Evolutionary conservation across 768 basidiomycete genomes (phyloP).

Genomic region (Daedaleopsis nitida): DNA sequence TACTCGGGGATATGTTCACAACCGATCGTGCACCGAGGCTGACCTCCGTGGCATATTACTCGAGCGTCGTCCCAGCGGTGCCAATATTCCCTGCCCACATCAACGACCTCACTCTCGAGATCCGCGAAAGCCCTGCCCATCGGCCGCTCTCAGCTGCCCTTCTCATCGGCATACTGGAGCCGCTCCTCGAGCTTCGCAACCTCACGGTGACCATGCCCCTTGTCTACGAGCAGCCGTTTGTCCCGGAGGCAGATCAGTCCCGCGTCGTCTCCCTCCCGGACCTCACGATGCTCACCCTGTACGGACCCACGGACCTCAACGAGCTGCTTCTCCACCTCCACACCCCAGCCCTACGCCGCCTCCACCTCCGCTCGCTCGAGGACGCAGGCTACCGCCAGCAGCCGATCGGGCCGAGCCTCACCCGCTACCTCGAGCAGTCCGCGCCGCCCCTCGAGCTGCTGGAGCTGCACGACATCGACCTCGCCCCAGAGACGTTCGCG

Average conservation of each 20-base stretch:
- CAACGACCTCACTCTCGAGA: conserved; percentile 13
- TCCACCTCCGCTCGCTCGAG: conserved; percentile 44
- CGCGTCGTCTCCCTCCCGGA: conserved; percentile 25
- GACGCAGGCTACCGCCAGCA: conserved; percentile 37
- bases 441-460: conserved; percentile 41
- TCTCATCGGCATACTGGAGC: conserved; percentile 35
- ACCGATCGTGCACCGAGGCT: conserved; percentile 22
- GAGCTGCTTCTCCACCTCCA: conserved; percentile 32
- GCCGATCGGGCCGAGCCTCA: conserved; percentile 32
- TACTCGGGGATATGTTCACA: conserved; percentile 16
- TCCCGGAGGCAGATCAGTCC: conserved; percentile 15
- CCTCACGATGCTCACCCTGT: conserved; percentile 34
- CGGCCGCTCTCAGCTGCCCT: conserved; percentile 25
- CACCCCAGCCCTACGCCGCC: conserved; percentile 37
- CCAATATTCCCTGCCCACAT: conserved; percentile 35
- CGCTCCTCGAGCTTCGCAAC: conserved; percentile 41
- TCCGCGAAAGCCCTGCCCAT: conserved; percentile 17
- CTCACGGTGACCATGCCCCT: conserved; percentile 44
- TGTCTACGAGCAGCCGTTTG: conserved; percentile 29
- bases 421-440: conserved; percentile 34
- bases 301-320: conserved; percentile 35
- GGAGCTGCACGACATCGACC: conserved; percentile 52
- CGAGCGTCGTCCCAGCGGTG: conserved; percentile 21
- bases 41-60: conserved; percentile 10
- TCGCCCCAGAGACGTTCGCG: conserved; percentile 41